Base-by-base conservation (phyloP, 2,329 filamentous ascomycete genomes). In the Cladosporium phlei region DNA sequence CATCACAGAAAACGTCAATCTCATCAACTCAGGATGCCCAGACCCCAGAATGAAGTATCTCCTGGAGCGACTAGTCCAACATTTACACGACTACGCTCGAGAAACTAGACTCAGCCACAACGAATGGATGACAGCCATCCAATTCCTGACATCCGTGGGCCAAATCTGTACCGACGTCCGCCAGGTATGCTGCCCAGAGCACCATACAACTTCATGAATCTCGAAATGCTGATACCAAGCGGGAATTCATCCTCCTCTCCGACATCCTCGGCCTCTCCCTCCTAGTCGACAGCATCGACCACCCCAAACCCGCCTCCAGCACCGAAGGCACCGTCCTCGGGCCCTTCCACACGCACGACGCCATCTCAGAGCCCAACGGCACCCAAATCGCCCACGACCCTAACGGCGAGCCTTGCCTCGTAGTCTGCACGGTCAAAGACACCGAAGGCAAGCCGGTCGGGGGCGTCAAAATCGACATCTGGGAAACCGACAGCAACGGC, bases 321-420 rank as follows among this genome's bases (percentile, higher is more conserved):
- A 93, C 87, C 20, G 86, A 91, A 65, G 86, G 86, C 48, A 88
- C 85, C 1, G 85, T 93, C 9, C 77, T 91, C 0, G 87, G 87
- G 0, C 87, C 87, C 28, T 91, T 90, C 72, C 86, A 91, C 71
- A 88, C 84, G 1, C 85, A 90, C 67, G 85, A 90, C 59, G 86
- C 86, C 6, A 73, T 80, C 5, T 57, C 66, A 6, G 67, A 78
- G 22, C 54, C 68, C 7, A 71, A 79, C 43, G 86, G 86, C 14
- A 69, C 72, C 12, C 60, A 62, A 48, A 86, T 91, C 68, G 80
- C 82, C 2, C 78, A 80, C 47, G 86, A 89, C 57, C 77, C 82
- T 0, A 69, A 78, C 24, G 87, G 87, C 40, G 77, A 84, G 55
- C 78, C 83, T 0, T 77, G 87, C 53, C 75, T 91, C 11, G 83